These are phyloP conservation scores for Hanseniaspora pseudoguilliermondii DNA, from an alignment of 805 yeast species.

Conservation along the genomic window DNA sequence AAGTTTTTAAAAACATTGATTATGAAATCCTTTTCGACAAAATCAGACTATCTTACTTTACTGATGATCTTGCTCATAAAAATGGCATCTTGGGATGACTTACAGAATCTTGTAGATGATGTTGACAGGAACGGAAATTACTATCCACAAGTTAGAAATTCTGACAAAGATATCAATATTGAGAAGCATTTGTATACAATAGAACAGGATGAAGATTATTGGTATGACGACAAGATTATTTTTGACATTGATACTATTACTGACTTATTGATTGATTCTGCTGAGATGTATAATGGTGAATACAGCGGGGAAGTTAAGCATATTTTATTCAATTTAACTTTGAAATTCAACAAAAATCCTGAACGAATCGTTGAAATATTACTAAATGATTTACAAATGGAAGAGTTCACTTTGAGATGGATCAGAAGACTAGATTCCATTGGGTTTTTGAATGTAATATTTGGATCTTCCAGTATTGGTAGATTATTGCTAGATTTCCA, in stretches of 20 bases:
- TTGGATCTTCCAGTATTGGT: slow-evolving; percentile 3
- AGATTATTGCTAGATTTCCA: background rate
- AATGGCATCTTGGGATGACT: slow-evolving; percentile 45
- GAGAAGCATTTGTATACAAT: slow-evolving; percentile 24
- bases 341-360: slow-evolving; percentile 53
- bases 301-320: slow-evolving; percentile 34
- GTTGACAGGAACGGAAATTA: slow-evolving; percentile 23
- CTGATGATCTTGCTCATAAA: slow-evolving; percentile 71
- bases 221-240: slow-evolving; percentile 23
- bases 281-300: background rate
- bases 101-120: slow-evolving; percentile 43
- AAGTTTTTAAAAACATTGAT: slow-evolving; percentile 48
- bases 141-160: slow-evolving; percentile 6
- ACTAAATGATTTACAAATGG: slow-evolving; percentile 50
- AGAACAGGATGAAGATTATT: slow-evolving; percentile 28
- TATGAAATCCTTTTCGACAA: slow-evolving; percentile 40
- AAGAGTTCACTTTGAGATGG: slow-evolving; percentile 47
- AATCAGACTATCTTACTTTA: slow-evolving; percentile 71
- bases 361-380: slow-evolving; percentile 64
- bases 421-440: slow-evolving; percentile 40
- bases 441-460: slow-evolving; percentile 8
- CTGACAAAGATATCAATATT: slow-evolving; percentile 20
- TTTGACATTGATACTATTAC: slow-evolving; percentile 61
- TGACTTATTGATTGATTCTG: slow-evolving; percentile 55
- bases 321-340: slow-evolving; percentile 59